Conservation (phyloP, 2,329 filamentous ascomycete genomes). For the Chrysosporium queenslandicum region DNA sequence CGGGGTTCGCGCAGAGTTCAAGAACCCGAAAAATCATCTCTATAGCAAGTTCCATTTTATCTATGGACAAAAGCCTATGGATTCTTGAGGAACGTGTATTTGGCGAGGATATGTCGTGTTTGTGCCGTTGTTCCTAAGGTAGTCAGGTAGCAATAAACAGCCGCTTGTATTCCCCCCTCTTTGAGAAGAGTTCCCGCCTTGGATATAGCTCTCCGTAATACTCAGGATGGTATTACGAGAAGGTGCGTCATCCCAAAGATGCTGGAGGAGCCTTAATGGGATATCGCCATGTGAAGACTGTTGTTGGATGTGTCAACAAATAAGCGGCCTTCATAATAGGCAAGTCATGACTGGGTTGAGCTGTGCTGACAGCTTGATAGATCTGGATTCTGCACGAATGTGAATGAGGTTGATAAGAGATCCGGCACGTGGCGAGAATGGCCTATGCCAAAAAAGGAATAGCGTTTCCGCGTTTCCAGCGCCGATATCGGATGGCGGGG, state of each 20-base stretch:
- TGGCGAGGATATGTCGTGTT: too few species aligned
- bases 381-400: background rate
- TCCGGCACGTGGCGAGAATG: background rate
- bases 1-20: slow-evolving; percentile 26
- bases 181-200: too few species aligned
- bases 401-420: background rate
- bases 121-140: too few species aligned
- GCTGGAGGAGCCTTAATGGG: too few species aligned
- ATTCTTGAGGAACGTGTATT: background rate
- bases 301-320: too few species aligned
- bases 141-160: background rate
- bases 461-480: background rate
- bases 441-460: background rate
- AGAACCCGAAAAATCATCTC: slow-evolving; percentile 25
- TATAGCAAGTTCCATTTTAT: slow-evolving; percentile 19
- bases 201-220: too few species aligned
- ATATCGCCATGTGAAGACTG: too few species aligned
- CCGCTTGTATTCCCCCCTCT: too few species aligned
- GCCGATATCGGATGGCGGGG: slow-evolving; percentile 13
- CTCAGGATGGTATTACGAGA: too few species aligned
- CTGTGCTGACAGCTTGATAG: too few species aligned
- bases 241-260: too few species aligned
- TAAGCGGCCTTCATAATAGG: background rate
- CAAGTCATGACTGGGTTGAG: too few species aligned
- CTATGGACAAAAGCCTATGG: slow-evolving; percentile 11